Conservation (phyloP, 2,329 filamentous ascomycete species). For the Beauveria asiatica region DNA sequence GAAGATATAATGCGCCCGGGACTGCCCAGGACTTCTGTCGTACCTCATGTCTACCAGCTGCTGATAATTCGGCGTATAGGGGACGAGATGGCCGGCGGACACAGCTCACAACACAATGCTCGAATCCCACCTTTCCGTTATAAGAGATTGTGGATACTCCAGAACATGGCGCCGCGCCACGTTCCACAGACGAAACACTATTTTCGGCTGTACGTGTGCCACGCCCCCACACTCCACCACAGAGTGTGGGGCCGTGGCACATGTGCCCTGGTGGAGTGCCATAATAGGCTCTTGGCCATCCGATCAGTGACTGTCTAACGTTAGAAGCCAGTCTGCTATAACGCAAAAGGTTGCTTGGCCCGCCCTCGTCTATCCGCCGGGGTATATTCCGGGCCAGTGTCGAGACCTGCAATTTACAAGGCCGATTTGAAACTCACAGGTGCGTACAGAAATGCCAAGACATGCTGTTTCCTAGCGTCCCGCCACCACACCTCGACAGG, state of each 20-base stretch:
- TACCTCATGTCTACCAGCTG: neutral
- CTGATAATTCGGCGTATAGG: neutral
- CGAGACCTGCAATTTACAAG: too few species aligned
- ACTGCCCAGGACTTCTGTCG: neutral
- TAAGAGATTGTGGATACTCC: neutral
- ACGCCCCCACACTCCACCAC: neutral
- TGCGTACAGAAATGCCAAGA: too few species aligned
- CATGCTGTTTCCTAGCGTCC: too few species aligned
- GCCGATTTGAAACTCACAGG: too few species aligned
- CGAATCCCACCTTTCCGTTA: neutral
- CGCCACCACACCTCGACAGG: too few species aligned
- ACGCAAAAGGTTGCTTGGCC: too few species aligned
- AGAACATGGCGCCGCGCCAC: neutral
- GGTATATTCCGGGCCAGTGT: too few species aligned
- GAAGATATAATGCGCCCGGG: neutral
- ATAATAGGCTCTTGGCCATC: neutral
- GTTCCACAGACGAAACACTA: neutral
- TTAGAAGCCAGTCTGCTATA: too few species aligned
- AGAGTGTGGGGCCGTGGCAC: neutral
- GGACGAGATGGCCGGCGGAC: neutral
- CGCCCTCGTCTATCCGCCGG: too few species aligned
- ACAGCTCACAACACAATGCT: neutral
- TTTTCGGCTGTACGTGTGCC: neutral
- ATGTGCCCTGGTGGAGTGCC: neutral
- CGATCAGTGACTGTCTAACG: neutral